Percentiles rank a stretch among this genome's conserved stretches.
These are phyloP conservation scores for Dictyostelium purpureum DNA, from an alignment of 78 protist species.

Conservation along the genomic window DNA sequence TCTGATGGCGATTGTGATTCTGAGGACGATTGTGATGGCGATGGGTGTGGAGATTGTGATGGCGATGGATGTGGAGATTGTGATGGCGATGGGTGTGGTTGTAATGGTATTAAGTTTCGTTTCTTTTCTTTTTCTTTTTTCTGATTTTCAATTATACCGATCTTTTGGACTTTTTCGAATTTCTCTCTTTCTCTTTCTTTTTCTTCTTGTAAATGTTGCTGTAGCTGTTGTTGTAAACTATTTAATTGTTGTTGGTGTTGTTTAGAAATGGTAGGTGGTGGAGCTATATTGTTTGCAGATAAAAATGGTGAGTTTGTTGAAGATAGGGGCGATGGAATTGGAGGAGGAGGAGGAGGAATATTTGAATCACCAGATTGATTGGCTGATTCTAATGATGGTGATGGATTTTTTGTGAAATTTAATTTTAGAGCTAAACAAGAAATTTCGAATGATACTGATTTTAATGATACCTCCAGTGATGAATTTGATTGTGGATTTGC, in stretches of 20 bases:
- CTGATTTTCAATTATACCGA: neutral
- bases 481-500: neutral
- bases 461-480: neutral
- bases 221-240: neutral
- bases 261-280: neutral
- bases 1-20: neutral
- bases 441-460: neutral
- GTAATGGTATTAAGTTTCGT: too few relatives aligned
- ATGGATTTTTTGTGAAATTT: neutral
- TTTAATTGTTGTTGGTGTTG: neutral
- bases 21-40: neutral
- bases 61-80: neutral
- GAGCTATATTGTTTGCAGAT: neutral
- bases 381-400: too few relatives aligned
- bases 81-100: neutral
- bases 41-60: neutral
- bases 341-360: neutral
- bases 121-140: neutral
- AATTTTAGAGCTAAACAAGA: neutral
- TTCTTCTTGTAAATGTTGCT: neutral
- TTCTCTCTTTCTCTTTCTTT: neutral
- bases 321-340: neutral
- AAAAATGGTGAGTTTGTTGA: conserved; percentile 1
- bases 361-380: neutral
- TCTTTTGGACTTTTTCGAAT: neutral